Conservation (phyloP, 2,329 filamentous ascomycete genomes). For the Clarireedia monteithiana region DNA sequence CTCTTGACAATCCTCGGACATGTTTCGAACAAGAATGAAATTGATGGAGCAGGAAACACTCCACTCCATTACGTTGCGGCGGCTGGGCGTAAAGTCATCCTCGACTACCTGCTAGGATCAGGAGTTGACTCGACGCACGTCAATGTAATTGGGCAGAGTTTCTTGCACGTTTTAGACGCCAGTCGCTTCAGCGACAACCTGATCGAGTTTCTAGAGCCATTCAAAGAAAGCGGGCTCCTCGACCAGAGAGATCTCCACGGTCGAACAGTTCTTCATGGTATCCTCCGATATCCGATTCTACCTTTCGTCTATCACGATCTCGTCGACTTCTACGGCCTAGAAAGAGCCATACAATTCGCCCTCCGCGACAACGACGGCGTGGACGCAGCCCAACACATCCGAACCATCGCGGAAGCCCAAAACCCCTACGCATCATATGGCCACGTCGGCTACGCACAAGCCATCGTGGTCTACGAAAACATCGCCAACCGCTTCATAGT, state of each 20-base stretch:
- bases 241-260: conserved; percentile 8
- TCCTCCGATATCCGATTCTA: conserved; percentile 5
- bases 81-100: conserved; percentile 2
- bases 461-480: conserved; percentile 5
- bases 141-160: conserved; percentile 1
- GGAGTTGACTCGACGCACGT: not conserved
- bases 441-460: not conserved
- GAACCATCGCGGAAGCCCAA: not conserved
- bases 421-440: conserved; percentile 6
- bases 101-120: conserved; percentile 4
- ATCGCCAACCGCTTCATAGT: conserved; percentile 4
- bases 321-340: conserved; percentile 1
- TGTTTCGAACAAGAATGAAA: not conserved
- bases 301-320: conserved; percentile 3
- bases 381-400: conserved; percentile 6
- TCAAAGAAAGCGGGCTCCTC: conserved; percentile 3
- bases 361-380: conserved; percentile 5
- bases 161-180: conserved; percentile 8
- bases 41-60: conserved; percentile 6
- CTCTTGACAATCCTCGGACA: not conserved
- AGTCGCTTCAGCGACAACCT: conserved; percentile 7
- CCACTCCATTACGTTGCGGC: conserved; percentile 6
- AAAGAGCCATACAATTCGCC: not conserved
- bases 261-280: conserved; percentile 2
- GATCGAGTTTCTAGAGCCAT: conserved; percentile 1